Evolutionary conservation across 2,329 filamentous ascomycete genomes (phyloP).

Genomic region (Colletotrichum sp.): DNA sequence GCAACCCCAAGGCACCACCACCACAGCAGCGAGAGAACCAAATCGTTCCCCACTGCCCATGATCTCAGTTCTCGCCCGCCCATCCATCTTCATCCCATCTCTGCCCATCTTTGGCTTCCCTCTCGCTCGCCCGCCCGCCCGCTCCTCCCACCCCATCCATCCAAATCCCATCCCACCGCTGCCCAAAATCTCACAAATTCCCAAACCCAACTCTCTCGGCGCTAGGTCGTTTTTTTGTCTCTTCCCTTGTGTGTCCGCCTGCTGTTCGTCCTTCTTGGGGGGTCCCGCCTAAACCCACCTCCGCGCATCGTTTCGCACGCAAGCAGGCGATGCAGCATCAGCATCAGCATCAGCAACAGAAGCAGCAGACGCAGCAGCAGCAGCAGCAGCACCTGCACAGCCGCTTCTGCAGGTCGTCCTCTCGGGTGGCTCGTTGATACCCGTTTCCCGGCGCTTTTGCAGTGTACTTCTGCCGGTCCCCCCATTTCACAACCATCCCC

Average conservation of each 20-base stretch:
- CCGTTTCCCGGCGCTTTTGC: background rate
- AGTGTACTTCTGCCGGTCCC: slow-evolving; percentile 3
- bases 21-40: background rate
- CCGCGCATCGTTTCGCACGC: background rate
- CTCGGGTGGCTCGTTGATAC: background rate
- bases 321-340: background rate
- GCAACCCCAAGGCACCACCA: background rate
- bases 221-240: background rate
- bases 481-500: slow-evolving; percentile 14
- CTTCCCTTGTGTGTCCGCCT: background rate
- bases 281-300: background rate
- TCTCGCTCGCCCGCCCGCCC: background rate
- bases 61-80: background rate
- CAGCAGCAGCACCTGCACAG: slow-evolving; percentile 1
- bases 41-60: background rate
- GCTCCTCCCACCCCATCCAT: background rate
- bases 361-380: background rate
- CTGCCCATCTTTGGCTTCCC: background rate
- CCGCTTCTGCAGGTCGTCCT: background rate
- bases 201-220: slow-evolving; percentile 22
- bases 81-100: background rate
- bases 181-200: slow-evolving; percentile 3
- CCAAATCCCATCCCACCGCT: background rate
- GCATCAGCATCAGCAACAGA: background rate
- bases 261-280: background rate